Evolutionary conservation across 306 rosid genomes (phyloP).

Genomic region (Quercus ilex): DNA sequence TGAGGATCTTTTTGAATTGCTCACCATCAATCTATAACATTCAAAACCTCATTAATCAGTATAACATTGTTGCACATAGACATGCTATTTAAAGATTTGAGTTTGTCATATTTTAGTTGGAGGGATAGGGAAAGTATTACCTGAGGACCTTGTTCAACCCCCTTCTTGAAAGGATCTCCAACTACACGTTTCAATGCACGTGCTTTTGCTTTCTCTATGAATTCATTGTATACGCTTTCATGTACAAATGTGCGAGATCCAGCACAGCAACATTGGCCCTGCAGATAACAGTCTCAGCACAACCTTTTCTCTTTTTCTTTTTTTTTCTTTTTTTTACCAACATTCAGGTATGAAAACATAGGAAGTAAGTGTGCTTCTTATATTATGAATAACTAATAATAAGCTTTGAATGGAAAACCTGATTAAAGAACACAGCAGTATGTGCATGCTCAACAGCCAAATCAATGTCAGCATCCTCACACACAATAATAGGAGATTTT

Average conservation of each 20-base stretch:
- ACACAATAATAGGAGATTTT: slow-evolving; percentile 74
- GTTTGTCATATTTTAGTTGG: neutral
- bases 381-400: neutral
- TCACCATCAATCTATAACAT: slow-evolving; percentile 44
- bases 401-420: slow-evolving; percentile 37
- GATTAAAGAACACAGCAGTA: slow-evolving; percentile 67
- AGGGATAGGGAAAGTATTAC: slow-evolving; percentile 26
- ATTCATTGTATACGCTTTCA: slow-evolving; percentile 65
- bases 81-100: neutral
- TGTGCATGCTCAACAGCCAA: slow-evolving; percentile 74
- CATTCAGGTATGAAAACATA: neutral
- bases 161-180: slow-evolving; percentile 73
- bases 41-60: neutral
- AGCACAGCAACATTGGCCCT: slow-evolving; percentile 88
- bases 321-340: neutral
- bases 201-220: slow-evolving; percentile 61
- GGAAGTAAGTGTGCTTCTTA: neutral
- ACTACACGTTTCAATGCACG: slow-evolving; percentile 60
- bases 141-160: slow-evolving; percentile 92
- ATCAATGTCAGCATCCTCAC: slow-evolving; percentile 77
- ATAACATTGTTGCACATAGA: too few species aligned
- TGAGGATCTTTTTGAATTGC: slow-evolving; percentile 57
- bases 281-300: slow-evolving; percentile 3
- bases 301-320: neutral
- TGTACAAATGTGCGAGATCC: slow-evolving; percentile 87